A percentile compares a stretch with the other conserved stretches of the same genome.
These are phyloP conservation scores for Diatrype stigma DNA, from an alignment of 2,329 filamentous ascomycete species.

Conservation along the genomic window DNA sequence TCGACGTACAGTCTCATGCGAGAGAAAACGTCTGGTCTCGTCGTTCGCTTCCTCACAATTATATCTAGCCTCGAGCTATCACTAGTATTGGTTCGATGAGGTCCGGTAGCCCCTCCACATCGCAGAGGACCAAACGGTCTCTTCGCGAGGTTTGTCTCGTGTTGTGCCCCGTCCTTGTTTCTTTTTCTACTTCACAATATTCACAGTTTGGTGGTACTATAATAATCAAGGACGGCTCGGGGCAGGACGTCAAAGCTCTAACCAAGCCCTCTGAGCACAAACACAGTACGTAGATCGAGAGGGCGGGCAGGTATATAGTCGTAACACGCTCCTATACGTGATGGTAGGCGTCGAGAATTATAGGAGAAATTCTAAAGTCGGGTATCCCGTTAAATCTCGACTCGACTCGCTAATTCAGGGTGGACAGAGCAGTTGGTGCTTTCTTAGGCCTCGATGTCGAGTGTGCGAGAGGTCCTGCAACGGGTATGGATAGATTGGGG, in stretches of 20 bases:
- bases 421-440: too few species aligned
- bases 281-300: not conserved
- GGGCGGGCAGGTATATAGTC: not conserved
- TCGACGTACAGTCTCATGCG: conserved; percentile 9
- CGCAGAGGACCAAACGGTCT: conserved; percentile 30
- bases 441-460: too few species aligned
- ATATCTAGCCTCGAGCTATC: conserved; percentile 18
- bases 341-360: not conserved
- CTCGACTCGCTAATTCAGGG: not conserved
- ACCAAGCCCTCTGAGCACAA: not conserved
- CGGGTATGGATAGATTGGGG: too few species aligned
- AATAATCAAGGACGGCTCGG: not conserved
- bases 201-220: not conserved
- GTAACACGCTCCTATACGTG: not conserved
- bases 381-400: not conserved
- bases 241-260: not conserved
- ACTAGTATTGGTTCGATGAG: conserved; percentile 25
- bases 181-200: not conserved
- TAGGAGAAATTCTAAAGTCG: not conserved
- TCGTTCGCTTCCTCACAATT: conserved; percentile 10
- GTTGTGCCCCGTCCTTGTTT: not conserved
- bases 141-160: conserved; percentile 15
- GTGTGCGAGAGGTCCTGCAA: too few species aligned
- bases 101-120: conserved; percentile 32
- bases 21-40: conserved; percentile 8